Base-by-base conservation (phyloP, 2,329 filamentous ascomycete species). In the Macrophomina tecta region DNA sequence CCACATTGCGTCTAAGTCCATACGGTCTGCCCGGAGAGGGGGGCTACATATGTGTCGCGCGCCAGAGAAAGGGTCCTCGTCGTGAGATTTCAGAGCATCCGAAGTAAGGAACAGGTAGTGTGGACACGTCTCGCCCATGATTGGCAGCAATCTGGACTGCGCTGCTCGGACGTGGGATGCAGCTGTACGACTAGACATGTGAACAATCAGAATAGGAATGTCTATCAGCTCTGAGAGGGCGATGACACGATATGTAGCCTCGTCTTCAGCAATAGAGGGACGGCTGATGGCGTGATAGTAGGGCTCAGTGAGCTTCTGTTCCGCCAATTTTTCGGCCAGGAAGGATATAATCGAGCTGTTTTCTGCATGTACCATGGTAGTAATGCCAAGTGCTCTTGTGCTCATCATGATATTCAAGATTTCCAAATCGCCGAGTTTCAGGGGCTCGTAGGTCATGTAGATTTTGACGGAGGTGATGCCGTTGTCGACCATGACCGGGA, bases 121-220 rank as follows among this genome's bases (percentile, higher is more conserved):
- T 30, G 76, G 77, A 66, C 77, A 79, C 14, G 77, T 78, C 69
- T 79, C 77, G 11, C 75, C 77, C 65, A 78, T 75, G 23, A 79
- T 73, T 7, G 77, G 77, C 8, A 79, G 68, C 7, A 77, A 67
- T 45, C 75, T 68, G 8, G 72, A 73, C 67, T 78, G 77, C 6
- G 77, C 77, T 49, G 75, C 72, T 32, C 75, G 71, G 16, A 79
- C 75, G 69, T 78, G 76, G 32, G 64, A 56, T n/a, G 75, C 70
- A 0, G 76, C 75, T 4, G 73, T 70, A 49, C 74, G 72, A 11
- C 81, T 83, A 5, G 78, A 82, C 73, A 86, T 81, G 71, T 86
- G 84, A 46, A 86, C 85, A 38, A 87, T 80, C 45, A 86, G 72
- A 56, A 86, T 83, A 0, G 85, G 85, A 0, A 81, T 80, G 68